Evolutionary conservation across 805 yeast genomes (phyloP), one percentile per base, ranked within the genome.

Genomic region (Tetrapisispora iriomotensis): DNA sequence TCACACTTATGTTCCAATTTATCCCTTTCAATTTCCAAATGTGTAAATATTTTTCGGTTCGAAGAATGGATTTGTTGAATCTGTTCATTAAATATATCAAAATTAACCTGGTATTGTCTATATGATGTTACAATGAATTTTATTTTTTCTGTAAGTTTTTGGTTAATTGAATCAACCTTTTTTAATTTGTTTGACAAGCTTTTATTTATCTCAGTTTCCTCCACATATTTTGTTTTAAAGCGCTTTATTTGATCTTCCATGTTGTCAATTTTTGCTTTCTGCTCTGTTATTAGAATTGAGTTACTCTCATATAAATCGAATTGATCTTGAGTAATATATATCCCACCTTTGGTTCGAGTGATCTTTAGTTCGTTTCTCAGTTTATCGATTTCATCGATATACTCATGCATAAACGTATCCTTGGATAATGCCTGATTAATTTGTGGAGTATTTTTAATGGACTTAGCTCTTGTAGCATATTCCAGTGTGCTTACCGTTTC

Each of bases 401-500:
- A 67, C 53, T 80, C 74, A 51, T 69, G 56, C 51, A 79, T 36
- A 23, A 36, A 36, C 3, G 34, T 29, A 24, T 36, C 39, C 18
- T 29, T 36, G 56, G 84, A 54, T 72, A 84, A 58, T 29, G 70
- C 65, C 39, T 72, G 75, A 39, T 74, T 74, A 3, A 73, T 64
- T 63, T 84, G 82, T 3, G 82, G 82, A 40, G 71, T 74, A 52
- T 78, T 79, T 50, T 72, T 74, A 45, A 85, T 82, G 37, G 74
- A 79, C 48, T 82, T 82, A 1, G 95, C 95, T 37, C 87, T 72
- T 38, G 77, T 75, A 1, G 95, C 95, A 54, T 85, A 85, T 47
- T 83, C 88, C 38, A 85, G 66, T 0, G 95, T 86, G 45, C 88
- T 80, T 12, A 79, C 56, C 0, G 94, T 81, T 58, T 85, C 95